Percentiles rank a stretch among this genome's conserved stretches.
These are phyloP conservation scores for Pseudogymnoascus sp. DNA, from an alignment of 2,329 filamentous ascomycete species.

Conservation along the genomic window DNA sequence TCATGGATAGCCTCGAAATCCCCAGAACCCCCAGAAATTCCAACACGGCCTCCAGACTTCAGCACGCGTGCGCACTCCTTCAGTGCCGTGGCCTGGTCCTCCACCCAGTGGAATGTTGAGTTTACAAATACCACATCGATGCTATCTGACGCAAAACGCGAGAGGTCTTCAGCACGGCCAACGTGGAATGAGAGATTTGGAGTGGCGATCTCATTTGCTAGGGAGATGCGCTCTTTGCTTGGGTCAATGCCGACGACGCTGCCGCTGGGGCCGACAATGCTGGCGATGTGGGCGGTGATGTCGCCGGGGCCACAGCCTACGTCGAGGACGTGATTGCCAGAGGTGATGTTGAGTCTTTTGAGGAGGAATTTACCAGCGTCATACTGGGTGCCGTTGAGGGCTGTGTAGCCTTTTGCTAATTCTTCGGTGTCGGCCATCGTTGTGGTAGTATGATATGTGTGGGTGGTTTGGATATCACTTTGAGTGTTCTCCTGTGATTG, in stretches of 20 bases:
- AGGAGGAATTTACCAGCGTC: conserved; percentile 23
- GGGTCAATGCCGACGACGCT: conserved; percentile 29
- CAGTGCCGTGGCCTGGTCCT: conserved; percentile 21
- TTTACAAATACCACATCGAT: conserved; percentile 24
- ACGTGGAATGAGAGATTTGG: conserved; percentile 20
- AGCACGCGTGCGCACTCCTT: conserved; percentile 22
- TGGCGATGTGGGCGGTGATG: conserved; percentile 22
- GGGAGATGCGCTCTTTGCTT: conserved; percentile 17
- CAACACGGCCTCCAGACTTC: conserved; percentile 15
- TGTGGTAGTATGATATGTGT: background rate
- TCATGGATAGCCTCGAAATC: background rate
- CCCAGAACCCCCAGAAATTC: background rate
- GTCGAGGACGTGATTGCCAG: conserved; percentile 25
- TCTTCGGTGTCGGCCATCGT: conserved; percentile 21
- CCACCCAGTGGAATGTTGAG: conserved; percentile 26
- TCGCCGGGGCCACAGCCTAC: conserved; percentile 30
- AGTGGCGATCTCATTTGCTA: conserved; percentile 19
- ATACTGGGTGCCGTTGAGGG: conserved; percentile 22
- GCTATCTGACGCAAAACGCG: conserved; percentile 17
- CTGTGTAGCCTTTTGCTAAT: conserved; percentile 24
- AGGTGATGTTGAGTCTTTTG: conserved; percentile 16
- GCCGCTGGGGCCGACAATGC: conserved; percentile 18
- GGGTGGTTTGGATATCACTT: background rate
- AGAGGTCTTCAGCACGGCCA: conserved; percentile 25
- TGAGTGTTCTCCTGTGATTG: background rate